Evolutionary conservation across 1,284 basidiomycete species (phyloP), one percentile per base, ranked within the genome.

Genomic region (Boletus smithii): DNA sequence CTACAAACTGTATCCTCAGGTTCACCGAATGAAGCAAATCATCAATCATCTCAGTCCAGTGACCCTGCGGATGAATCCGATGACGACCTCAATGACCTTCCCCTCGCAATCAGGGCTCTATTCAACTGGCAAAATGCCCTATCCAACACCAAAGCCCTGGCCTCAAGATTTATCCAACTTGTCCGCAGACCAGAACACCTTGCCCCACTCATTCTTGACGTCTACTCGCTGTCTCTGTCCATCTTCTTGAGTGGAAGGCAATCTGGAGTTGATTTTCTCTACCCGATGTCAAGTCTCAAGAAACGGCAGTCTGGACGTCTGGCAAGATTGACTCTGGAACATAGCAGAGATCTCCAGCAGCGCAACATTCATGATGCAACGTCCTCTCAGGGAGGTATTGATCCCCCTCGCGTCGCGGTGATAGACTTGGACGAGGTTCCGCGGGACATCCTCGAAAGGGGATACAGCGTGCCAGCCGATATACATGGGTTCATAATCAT

Each of bases 321-420:
- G 16, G 49, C 40, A 23, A 49, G 31, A 35, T 31, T 30, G 22
- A 27, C 49, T 32, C n/a, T 39, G 8, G 49, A 27, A 7, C 26
- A 50, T 11, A 42, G 34, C 26, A 42, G 31, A 30, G 14, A 34
- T 22, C 30, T 20, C 13, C 35, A 17, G n/a, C 26, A 17, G 11
- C 17, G 1, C 0, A 35, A 48, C 30, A 27, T 40, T 22, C 44
- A 41, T 20, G 27, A 17, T 2, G 37, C 45, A 13, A 31, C 33
- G 7, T 40, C 27, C 2, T 17, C 13, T 14, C n/a, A n/a, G 17
- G 22, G 36, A 0, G 45, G 33, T 18, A 7, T 48, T 7, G 48
- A 48, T 17, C 36, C 32, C 14, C 37, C 45, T 35, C 27, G 33
- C 8, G 35, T 51, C 11, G 48, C 35, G 7, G 36, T 51, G n/a